Base-by-base conservation (phyloP, 345 rosid species). In the Mangifera indica region DNA sequence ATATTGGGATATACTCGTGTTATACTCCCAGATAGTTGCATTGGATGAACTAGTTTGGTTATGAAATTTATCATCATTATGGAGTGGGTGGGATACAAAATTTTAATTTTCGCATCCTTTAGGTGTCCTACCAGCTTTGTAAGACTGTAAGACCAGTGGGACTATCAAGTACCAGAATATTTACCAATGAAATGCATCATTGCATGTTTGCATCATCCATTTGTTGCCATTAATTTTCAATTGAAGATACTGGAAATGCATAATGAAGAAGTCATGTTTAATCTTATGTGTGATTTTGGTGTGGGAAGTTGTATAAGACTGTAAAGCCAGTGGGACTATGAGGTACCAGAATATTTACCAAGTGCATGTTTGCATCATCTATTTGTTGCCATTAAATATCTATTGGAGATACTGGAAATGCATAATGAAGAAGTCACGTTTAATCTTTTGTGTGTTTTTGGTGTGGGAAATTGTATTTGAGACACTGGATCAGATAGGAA, bases 361-460 rank as follows among this genome's bases (percentile, higher is more conserved):
- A 64, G 22, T 64, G 48, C n/a, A 64, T 46, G 45, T 15, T 64
- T 65, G 69, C 34, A 5, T 65, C 8, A 65, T 24, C n/a, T 46
- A 46, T 46, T 7, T 18, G 15, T 46, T 46, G 40, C 20, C 2
- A 48, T 9, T 25, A 46, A 37, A 46, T 48, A 22, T 22, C 55
- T 24, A 25, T 25, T 17, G 14, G 55, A 48, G 46, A 65, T 24
- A 15, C n/a, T 12, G 53, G 48, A 60, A 60, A 8, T 63, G 52
- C 11, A 13, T 60, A 9, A 18, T 63, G 52, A 42, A 11, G 32
- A 42, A 17, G 25, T 12, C 37, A 7, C 53, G 60, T n/a, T 10
- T 54, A 53, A 54, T n/a, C 49, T 12, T 53, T n/a, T 20, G 56
- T 20, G 24, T 18, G 26, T 15, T 34, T 53, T 7, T 29, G 71